Evolutionary conservation across 2,329 filamentous ascomycete genomes (phyloP), one percentile per base, ranked within the genome.

Genomic region (Aotearoamyces nothofagi): DNA sequence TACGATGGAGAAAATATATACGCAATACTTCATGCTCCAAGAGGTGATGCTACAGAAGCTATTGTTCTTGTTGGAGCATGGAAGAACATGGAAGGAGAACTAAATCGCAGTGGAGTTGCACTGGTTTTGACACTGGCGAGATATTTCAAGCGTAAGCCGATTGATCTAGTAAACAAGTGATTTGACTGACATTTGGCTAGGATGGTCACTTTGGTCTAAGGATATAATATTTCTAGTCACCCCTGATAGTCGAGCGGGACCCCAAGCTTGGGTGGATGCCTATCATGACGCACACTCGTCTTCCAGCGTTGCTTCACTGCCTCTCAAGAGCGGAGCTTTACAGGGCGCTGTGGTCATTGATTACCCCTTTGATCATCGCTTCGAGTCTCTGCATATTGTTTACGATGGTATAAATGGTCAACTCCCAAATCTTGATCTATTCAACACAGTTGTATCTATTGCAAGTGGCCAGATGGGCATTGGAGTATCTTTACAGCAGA

Each of bases 191-290:
- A n/a, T n/a, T 27, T 15, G 15, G 26, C 33, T 20, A 75, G 70
- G 78, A 42, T 98, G 90, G 90, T 94, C 84, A 30, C 65, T 98
- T 15, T 98, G 90, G 90, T 94, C 86, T 34, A 98, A 98, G 55
- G 90, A 98, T 51, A 93, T 98, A 41, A 87, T 98, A 33, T 73
- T 98, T 42, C 57, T 98, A 5, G 67, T 98, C 26, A 76, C 90
- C 0, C 77, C 81, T 0, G 90, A 98, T 54, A 92, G 83, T 51
- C 78, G 76, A 34, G 78, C 81, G 8, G 90, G 87, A 1, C 82
- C 84, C 1, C 86, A 96, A 50, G 90, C 90, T 14, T 98, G 90
- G 90, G 82, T 94, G 6, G 86, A 94, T 47, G 90, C 90, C 2
- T 98, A 98, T 52, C 90, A 98, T 53, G 82, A 93, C 51, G 77